Evolutionary conservation across 306 rosid genomes (phyloP), one percentile per base, ranked within the genome.

Genomic region (Gastrolobium villosum): DNA sequence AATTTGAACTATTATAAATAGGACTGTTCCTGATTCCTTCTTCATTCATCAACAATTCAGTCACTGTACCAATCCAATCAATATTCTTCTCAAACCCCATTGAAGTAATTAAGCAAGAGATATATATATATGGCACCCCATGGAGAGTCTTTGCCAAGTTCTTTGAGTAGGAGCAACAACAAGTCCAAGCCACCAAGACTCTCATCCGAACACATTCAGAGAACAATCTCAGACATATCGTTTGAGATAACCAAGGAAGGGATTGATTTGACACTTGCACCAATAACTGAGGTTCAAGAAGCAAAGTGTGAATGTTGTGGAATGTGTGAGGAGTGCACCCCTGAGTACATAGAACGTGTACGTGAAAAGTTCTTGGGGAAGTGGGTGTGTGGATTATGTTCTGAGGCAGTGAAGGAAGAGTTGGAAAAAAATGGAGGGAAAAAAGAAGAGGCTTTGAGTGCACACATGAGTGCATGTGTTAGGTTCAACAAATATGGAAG

Each of bases 261-360:
- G 26, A 11, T 83, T 5, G 77, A 59, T 4, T 26, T 60, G 20
- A 10, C 81, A 45, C 97, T 96, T 37, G 85, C 92, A 9, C 77
- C 96, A 1, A 82, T 93, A 26, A 87, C 77, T 0, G 99, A 96
- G 76, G 97, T 90, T 1, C 92, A 83, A 67, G 88, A 96, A 41
- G 97, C 91, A 0, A 90, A 80, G 81, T 96, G 99, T 15, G 98
- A 96, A 83, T 96, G 99, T n/a, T 96, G 99, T 67, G 97, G 99
- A 11, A 93, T 96, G 97, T 70, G 85, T 32, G 97, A 96, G 85
- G 99, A 96, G 90, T 93, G 81, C 86, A 96, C 99, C 6, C 88
- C 81, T 0, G 94, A 91, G 86, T 96, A 91, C 89, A 88, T 93
- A 4, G 92, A 84, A 6, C 82, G 86, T 6, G 92, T 90, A 31